Percentiles rank a stretch among this genome's conserved stretches.
Conservation (phyloP, 306 rosid species). For the Chamaecrista fasciculata region DNA sequence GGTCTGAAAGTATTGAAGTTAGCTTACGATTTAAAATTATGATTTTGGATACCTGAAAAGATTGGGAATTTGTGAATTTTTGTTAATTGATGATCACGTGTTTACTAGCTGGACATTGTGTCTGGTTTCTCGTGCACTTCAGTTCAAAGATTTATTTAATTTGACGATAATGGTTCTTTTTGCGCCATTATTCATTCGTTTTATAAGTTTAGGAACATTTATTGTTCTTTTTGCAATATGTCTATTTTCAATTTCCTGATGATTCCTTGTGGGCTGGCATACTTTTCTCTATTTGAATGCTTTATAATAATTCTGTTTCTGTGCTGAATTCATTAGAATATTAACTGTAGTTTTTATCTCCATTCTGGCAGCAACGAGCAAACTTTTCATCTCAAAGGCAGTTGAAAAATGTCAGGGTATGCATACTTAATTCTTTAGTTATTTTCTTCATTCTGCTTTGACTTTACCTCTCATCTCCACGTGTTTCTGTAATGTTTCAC, state of each 20-base stretch:
- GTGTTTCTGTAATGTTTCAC: background rate
- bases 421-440: background rate
- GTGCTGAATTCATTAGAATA: background rate
- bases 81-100: no score
- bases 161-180: background rate
- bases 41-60: no score
- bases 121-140: background rate
- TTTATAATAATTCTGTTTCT: background rate
- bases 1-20: no score
- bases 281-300: background rate
- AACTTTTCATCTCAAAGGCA: background rate
- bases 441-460: background rate
- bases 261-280: background rate
- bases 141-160: background rate
- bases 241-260: background rate
- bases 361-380: background rate
- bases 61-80: no score
- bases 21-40: no score
- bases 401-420: constrained; percentile 15
- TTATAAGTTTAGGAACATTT: background rate
- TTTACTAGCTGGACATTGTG: no score
- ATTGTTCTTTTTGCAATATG: background rate
- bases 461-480: no score
- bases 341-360: background rate
- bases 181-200: background rate